Percentiles rank a stretch among this genome's conserved stretches.
Conservation (phyloP, 2,329 filamentous ascomycete genomes). For the Keithomyces neogunnii region DNA sequence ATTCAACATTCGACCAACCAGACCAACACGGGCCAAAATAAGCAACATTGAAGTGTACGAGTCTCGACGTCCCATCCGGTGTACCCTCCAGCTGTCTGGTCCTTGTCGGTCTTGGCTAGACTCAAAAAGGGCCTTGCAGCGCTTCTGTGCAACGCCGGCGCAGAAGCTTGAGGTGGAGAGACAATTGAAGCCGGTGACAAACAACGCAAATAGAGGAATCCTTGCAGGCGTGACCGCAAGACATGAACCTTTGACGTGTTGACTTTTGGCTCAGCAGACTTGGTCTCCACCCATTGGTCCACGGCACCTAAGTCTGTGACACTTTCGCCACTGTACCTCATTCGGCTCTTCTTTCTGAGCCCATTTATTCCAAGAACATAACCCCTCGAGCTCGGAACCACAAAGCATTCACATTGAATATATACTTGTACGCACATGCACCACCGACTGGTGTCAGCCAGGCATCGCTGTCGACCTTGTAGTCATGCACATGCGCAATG, state of each 20-base stretch:
- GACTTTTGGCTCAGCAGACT: too few species aligned
- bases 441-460: not conserved
- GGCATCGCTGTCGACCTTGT: not conserved
- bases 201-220: too few species aligned
- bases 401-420: not conserved
- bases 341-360: too few species aligned
- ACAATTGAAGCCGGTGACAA: not conserved
- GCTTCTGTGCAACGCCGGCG: not conserved
- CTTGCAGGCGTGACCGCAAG: not conserved
- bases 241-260: too few species aligned
- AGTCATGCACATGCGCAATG: constrained; percentile 2
- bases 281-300: too few species aligned
- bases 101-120: not conserved
- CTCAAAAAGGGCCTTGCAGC: not conserved
- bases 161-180: not conserved
- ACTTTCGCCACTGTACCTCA: too few species aligned
- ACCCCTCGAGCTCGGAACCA: not conserved
- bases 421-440: not conserved
- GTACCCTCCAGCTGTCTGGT: not conserved
- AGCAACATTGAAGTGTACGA: not conserved
- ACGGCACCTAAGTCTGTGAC: too few species aligned
- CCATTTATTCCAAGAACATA: too few species aligned
- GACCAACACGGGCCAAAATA: not conserved
- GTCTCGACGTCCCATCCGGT: not conserved
- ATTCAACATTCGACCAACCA: not conserved